Evolutionary conservation across 768 basidiomycete genomes (phyloP).

Genomic region (Gyrodon lividus): DNA sequence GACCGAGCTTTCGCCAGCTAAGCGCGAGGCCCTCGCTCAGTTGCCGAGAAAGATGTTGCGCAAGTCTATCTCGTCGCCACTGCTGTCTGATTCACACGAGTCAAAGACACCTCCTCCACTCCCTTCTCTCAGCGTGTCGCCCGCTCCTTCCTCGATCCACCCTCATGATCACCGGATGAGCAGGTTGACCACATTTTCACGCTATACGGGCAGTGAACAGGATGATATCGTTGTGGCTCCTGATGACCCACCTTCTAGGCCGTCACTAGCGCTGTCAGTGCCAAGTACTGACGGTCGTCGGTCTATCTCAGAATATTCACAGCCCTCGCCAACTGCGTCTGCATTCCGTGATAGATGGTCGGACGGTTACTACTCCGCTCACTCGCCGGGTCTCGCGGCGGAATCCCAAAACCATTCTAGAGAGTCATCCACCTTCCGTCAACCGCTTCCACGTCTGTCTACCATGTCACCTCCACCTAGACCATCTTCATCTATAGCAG

Average conservation of each 20-base stretch:
- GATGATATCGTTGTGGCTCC: slow-evolving; percentile 28
- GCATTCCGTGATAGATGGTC: slow-evolving; percentile 65
- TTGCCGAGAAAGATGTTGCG: slow-evolving; percentile 35
- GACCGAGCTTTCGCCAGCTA: slow-evolving; percentile 41
- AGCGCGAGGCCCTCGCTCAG: slow-evolving; percentile 4
- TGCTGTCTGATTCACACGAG: slow-evolving; percentile 46
- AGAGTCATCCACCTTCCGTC: slow-evolving; percentile 21
- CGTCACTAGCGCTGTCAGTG: slow-evolving; percentile 53
- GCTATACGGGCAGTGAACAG: slow-evolving; percentile 42
- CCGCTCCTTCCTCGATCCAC: slow-evolving; percentile 21
- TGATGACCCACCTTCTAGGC: slow-evolving; percentile 33
- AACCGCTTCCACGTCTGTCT: slow-evolving; percentile 18
- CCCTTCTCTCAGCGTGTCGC: slow-evolving; percentile 34
- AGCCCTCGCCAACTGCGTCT: slow-evolving; percentile 73
- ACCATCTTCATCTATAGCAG: slow-evolving; percentile 59
- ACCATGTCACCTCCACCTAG: slow-evolving; percentile 58
- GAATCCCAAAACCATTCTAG: slow-evolving; percentile 15
- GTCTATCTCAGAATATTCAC: slow-evolving; percentile 67
- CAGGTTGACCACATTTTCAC: slow-evolving; percentile 22
- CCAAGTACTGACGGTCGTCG: slow-evolving; percentile 41
- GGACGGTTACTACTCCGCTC: slow-evolving; percentile 32
- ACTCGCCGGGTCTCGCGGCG: slow-evolving; percentile 18
- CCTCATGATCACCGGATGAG: slow-evolving; percentile 24
- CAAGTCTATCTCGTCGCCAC: slow-evolving; percentile 53
- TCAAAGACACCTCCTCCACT: slow-evolving; percentile 45